Conservation (phyloP, 805 yeast genomes). For the Sungouiella blattae region DNA sequence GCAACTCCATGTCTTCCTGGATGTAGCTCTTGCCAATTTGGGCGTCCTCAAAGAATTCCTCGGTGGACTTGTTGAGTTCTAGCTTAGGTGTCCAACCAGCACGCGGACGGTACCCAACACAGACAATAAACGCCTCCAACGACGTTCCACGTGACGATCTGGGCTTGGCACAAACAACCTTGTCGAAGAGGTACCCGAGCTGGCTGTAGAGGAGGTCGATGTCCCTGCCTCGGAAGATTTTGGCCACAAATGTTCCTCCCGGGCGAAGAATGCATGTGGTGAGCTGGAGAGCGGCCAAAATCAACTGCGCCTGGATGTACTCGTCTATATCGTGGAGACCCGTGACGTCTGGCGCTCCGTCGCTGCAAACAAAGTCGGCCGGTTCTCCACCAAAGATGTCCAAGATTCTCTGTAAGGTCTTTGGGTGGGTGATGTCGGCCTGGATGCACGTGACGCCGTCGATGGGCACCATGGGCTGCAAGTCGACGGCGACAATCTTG, state of each 20-base stretch:
- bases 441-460: slow-evolving; percentile 85
- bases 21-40: slow-evolving; percentile 53
- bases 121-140: slow-evolving; percentile 89
- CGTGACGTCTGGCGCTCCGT: slow-evolving; percentile 98
- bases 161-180: slow-evolving; percentile 93
- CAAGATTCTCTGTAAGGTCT: slow-evolving; percentile 71
- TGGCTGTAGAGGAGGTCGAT: slow-evolving; percentile 93
- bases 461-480: slow-evolving; percentile 98
- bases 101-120: slow-evolving; percentile 82
- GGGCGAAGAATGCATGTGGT: slow-evolving; percentile 85
- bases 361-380: slow-evolving; percentile 94
- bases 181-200: slow-evolving; percentile 77
- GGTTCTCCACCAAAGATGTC: slow-evolving; percentile 85
- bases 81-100: slow-evolving; percentile 76
- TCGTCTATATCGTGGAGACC: slow-evolving; percentile 96
- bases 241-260: slow-evolving; percentile 94
- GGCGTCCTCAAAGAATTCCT: slow-evolving; percentile 72
- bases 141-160: slow-evolving; percentile 94
- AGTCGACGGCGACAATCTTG: slow-evolving; percentile 88
- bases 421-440: slow-evolving; percentile 97
- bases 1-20: slow-evolving; percentile 45
- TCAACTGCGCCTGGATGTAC: slow-evolving; percentile 92
- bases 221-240: slow-evolving; percentile 93
- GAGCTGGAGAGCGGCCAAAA: slow-evolving; percentile 84
- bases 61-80: slow-evolving; percentile 59